A percentile compares a stretch with the other conserved stretches of the same genome.
Evolutionary conservation across 164 flowering plant species (phyloP).

Genomic region (Saururus chinensis): DNA sequence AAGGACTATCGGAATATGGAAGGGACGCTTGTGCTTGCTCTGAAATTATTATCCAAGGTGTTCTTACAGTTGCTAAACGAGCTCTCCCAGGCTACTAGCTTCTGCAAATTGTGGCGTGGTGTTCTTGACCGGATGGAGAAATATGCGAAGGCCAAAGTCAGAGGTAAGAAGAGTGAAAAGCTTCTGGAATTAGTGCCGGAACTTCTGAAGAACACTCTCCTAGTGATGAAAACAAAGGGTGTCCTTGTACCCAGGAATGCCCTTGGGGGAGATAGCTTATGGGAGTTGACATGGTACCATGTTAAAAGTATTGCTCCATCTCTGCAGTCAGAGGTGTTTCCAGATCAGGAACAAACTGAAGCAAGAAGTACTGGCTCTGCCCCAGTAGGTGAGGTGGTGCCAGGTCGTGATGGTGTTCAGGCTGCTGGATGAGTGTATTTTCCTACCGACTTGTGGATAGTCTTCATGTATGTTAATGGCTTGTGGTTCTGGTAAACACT

Average conservation of each 20-base stretch:
- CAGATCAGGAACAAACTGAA: conserved; percentile 18
- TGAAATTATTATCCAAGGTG: conserved; percentile 25
- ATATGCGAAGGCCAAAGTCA: conserved; percentile 23
- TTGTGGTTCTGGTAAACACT: too few species aligned
- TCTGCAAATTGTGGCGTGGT: conserved; percentile 30
- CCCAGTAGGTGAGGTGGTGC: neutral
- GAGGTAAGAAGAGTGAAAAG: conserved; percentile 30
- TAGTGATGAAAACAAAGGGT: conserved; percentile 23
- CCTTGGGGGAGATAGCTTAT: conserved; percentile 25
- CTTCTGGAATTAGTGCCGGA: conserved; percentile 27
- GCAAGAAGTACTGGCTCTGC: neutral
- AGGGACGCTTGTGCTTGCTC: conserved; percentile 23
- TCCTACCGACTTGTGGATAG: neutral
- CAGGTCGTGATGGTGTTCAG: neutral
- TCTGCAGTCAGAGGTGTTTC: conserved; percentile 23
- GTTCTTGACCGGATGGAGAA: conserved; percentile 29
- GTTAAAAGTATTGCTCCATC: conserved; percentile 26
- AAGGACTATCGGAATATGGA: conserved; percentile 34
- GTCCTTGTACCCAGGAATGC: conserved; percentile 20
- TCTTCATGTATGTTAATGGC: neutral
- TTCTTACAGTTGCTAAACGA: conserved; percentile 21
- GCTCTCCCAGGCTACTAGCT: conserved; percentile 14
- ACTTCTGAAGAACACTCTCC: conserved; percentile 26
- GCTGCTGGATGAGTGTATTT: neutral
- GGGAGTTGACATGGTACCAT: conserved; percentile 30